Evolutionary conservation across 352 stramenopile genomes (phyloP).

Genomic region (Globisporangium abappressorium): DNA sequence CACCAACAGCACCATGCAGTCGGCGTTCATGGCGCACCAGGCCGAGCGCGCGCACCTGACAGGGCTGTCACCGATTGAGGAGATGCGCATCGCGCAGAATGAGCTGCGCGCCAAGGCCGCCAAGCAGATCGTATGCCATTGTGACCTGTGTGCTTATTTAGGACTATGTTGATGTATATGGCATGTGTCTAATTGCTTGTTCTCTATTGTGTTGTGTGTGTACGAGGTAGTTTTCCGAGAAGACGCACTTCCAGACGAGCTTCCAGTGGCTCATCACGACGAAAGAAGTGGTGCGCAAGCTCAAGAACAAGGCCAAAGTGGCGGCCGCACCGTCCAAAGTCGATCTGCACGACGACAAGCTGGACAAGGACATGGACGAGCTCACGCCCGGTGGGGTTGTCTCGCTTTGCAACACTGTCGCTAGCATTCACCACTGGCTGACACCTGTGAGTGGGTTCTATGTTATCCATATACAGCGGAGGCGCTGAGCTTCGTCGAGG

Average conservation of each 20-base stretch:
- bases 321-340: constrained; percentile 32
- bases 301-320: constrained; percentile 55
- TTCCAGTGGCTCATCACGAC: constrained; percentile 62
- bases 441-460: too few relatives aligned
- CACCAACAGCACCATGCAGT: constrained; percentile 21
- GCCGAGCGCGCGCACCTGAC: constrained; percentile 69
- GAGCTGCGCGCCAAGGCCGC: constrained; percentile 73
- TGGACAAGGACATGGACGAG: constrained; percentile 70
- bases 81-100: constrained; percentile 80
- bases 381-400: constrained; percentile 58
- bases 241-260: constrained; percentile 35
- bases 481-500: constrained; percentile 75
- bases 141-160: not conserved
- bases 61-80: constrained; percentile 76
- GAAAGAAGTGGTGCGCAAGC: constrained; percentile 50
- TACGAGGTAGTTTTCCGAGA: constrained; percentile 20
- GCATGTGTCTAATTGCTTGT: not conserved
- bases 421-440: not conserved
- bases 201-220: not conserved
- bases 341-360: constrained; percentile 29
- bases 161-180: not conserved
- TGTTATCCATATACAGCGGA: constrained; percentile 33
- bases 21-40: constrained; percentile 76
- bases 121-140: constrained; percentile 35
- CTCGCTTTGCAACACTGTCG: not conserved